These are phyloP conservation scores for Nitzschia sp. DNA, from an alignment of 108 stramenopile genomes.

Conservation along the genomic window DNA sequence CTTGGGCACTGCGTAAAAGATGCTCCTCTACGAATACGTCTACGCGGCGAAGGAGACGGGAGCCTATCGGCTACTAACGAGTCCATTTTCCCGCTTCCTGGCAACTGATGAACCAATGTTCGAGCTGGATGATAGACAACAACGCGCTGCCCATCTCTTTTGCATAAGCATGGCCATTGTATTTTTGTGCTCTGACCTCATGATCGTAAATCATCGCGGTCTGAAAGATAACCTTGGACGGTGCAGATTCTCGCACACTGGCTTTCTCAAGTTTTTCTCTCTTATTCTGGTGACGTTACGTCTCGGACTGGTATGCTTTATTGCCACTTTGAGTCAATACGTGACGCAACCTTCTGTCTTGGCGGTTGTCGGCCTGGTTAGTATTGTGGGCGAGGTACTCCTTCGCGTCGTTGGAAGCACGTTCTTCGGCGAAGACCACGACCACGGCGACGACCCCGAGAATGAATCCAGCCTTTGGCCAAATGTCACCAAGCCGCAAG, in stretches of 20 bases:
- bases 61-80: conserved; percentile 9
- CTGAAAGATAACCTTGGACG: conserved; percentile 7
- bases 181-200: conserved; percentile 42
- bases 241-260: neutral
- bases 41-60: conserved; percentile 14
- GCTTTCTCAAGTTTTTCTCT: neutral
- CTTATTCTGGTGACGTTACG: conserved; percentile 14
- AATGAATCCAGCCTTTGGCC: neutral
- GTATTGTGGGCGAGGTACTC: conserved; percentile 17
- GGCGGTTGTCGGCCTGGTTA: conserved; percentile 19
- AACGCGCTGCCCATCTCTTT: conserved; percentile 45
- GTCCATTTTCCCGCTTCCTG: conserved; percentile 6
- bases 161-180: conserved; percentile 37
- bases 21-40: conserved; percentile 43
- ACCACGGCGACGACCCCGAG: neutral
- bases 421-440: conserved; percentile 9
- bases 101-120: conserved; percentile 13
- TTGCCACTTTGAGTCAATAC: conserved; percentile 38
- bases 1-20: conserved; percentile 48
- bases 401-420: conserved; percentile 15
- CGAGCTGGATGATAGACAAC: conserved; percentile 31
- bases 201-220: conserved; percentile 42
- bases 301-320: conserved; percentile 24
- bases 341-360: conserved; percentile 29
- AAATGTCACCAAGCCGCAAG: conserved; percentile 2